These are phyloP conservation scores for Cairneyella variabilis DNA, from an alignment of 495 filamentous ascomycete species.

Conservation along the genomic window DNA sequence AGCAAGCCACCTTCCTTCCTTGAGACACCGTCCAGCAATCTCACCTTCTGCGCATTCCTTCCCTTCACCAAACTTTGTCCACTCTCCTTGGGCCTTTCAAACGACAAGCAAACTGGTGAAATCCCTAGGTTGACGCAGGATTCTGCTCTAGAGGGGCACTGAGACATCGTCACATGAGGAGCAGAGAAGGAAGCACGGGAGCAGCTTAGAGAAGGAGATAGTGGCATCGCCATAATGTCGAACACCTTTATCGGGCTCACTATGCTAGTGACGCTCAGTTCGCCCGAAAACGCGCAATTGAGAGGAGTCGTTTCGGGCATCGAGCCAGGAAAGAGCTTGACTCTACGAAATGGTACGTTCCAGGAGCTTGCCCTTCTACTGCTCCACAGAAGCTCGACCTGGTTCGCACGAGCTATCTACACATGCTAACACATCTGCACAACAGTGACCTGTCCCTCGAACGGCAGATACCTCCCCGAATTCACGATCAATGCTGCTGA, in stretches of 20 bases:
- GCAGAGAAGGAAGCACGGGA: not conserved
- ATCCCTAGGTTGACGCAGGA: too few species aligned
- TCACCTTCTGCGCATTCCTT: too few species aligned
- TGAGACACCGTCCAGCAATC: too few species aligned
- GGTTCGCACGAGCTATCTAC: slow-evolving; percentile 6
- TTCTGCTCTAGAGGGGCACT: too few species aligned
- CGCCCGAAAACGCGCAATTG: slow-evolving; percentile 61
- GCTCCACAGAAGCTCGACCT: not conserved
- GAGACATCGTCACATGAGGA: not conserved
- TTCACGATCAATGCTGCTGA: slow-evolving; percentile 33
- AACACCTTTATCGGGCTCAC: slow-evolving; percentile 72
- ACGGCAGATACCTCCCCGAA: slow-evolving; percentile 32
- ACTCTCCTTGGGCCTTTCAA: too few species aligned
- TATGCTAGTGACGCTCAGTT: slow-evolving; percentile 68
- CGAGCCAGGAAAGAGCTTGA: slow-evolving; percentile 64
- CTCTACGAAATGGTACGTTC: slow-evolving; percentile 77
- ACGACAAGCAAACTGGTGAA: too few species aligned
- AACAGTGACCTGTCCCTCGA: slow-evolving; percentile 24
- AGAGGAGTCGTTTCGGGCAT: slow-evolving; percentile 72
- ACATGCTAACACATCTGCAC: too few species aligned
- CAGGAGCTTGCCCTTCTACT: slow-evolving; percentile 22
- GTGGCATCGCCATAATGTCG: slow-evolving; percentile 16
- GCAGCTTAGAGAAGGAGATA: too few species aligned
- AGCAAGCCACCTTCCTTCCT: too few species aligned
- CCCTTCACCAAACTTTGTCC: too few species aligned